A percentile compares a stretch with the other conserved stretches of the same genome.
Evolutionary conservation across 192 early-diverging fungal species (phyloP).

Genomic region (Piromyces sp.): DNA sequence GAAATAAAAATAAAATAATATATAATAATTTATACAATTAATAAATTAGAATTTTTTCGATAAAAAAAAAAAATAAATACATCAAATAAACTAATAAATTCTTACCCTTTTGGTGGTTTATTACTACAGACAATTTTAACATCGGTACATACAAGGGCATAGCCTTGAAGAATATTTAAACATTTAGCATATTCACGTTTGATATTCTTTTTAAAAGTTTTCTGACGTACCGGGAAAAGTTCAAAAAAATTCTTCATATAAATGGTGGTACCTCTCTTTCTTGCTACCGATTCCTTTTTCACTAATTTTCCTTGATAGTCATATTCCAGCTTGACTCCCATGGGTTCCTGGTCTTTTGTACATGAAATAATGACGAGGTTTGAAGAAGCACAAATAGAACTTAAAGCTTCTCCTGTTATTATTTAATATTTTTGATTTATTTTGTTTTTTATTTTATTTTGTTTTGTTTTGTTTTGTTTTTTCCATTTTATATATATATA

Average conservation of each 20-base stretch:
- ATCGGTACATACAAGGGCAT: conserved; percentile 53
- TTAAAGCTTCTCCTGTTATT: conserved; percentile 62
- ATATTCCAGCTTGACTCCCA: conserved; percentile 53
- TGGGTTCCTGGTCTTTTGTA: conserved; percentile 29
- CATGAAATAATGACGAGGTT: conserved; percentile 25
- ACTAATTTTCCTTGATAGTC: conserved; percentile 41
- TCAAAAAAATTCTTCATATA: conserved; percentile 58
- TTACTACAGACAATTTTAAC: conserved; percentile 48
- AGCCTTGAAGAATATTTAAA: conserved; percentile 62
- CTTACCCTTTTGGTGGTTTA: conserved; percentile 34
- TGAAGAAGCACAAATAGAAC: conserved; percentile 66
- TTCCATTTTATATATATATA: too few relatives aligned
- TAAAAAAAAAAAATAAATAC: too few relatives aligned
- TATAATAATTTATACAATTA: too few relatives aligned
- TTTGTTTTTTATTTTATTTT: too few relatives aligned
- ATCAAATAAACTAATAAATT: too few relatives aligned
- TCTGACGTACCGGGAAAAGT: conserved; percentile 64
- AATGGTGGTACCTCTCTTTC: conserved; percentile 65
- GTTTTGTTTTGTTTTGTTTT: too few relatives aligned
- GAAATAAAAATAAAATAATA: too few relatives aligned
- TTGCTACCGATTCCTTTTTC: conserved; percentile 19
- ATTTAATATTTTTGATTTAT: too few relatives aligned
- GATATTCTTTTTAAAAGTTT: conserved; percentile 70
- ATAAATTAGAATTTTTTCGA: too few relatives aligned
- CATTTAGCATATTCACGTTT: conserved; percentile 62